phyloP scores from a whole-genome alignment of 2,329 filamentous ascomycete genomes.

The Westerdykella ornata region DNA sequence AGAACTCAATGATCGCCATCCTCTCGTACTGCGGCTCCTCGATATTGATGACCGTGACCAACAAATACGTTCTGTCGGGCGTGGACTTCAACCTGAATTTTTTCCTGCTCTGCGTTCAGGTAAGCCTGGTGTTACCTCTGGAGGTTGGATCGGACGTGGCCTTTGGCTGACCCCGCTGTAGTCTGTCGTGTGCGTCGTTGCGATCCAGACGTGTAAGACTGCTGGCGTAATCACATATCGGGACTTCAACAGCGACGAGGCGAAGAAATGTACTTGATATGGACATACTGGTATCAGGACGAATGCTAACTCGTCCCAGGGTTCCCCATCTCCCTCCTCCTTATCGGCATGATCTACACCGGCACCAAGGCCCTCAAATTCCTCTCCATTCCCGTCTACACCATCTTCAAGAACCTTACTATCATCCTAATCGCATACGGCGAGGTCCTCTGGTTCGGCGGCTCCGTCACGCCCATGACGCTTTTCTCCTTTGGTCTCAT shows the following conservation, averaged over 20 bases:
- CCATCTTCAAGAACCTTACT: constrained; percentile 97
- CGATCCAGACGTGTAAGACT: constrained; percentile 73
- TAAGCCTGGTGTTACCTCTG: constrained; percentile 38
- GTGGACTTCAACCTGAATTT: constrained; percentile 87
- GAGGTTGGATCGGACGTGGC: too few relatives aligned
- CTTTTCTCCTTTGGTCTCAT: constrained; percentile 88
- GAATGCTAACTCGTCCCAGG: constrained; percentile 45
- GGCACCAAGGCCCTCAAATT: constrained; percentile 87
- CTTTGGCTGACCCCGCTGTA: constrained; percentile 35
- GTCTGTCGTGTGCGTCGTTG: constrained; percentile 77
- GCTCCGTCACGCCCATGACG: constrained; percentile 73
- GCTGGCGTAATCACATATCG: constrained; percentile 67
- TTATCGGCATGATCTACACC: constrained; percentile 97
- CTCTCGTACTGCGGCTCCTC: constrained; percentile 82
- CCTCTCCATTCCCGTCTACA: constrained; percentile 94
- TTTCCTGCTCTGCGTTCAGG: constrained; percentile 82
- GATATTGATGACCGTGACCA: constrained; percentile 93
- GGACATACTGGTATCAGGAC: neutral
- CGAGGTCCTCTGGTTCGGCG: constrained; percentile 92
- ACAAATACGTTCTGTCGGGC: constrained; percentile 91
- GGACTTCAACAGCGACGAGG: constrained; percentile 76
- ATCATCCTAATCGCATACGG: constrained; percentile 95
- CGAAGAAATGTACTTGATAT: constrained; percentile 66
- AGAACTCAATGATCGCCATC: constrained; percentile 53
- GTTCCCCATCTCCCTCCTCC: constrained; percentile 86